A percentile compares a stretch with the other conserved stretches of the same genome.
Conservation (phyloP, 805 yeast species). For the Sugiyamaella boreocaroliniensis region DNA sequence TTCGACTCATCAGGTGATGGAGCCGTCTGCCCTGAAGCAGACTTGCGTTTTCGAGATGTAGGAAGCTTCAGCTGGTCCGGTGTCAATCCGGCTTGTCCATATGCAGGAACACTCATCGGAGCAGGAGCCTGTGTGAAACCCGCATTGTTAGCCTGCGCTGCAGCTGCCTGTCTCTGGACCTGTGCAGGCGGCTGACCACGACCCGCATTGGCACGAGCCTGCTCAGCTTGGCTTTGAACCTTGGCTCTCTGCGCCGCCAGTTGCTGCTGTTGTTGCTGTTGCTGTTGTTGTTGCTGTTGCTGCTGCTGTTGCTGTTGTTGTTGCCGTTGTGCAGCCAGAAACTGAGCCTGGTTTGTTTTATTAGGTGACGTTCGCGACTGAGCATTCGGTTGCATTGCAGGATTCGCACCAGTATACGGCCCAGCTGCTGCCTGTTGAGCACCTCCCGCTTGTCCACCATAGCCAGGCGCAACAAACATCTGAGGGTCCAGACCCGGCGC, state of each 20-base stretch:
- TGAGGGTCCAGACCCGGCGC: not conserved
- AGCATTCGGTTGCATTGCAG: too few relatives aligned
- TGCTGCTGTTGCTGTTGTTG: slow-evolving; percentile 8
- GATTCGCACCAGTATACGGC: too few relatives aligned
- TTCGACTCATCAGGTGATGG: slow-evolving; percentile 17
- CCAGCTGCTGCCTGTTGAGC: too few relatives aligned
- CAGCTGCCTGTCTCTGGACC: slow-evolving; percentile 1
- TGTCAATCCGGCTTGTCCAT: slow-evolving; percentile 21
- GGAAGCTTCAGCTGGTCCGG: slow-evolving; percentile 26
- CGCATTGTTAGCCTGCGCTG: slow-evolving; percentile 12
- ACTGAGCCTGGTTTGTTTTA: not conserved
- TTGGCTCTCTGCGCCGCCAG: not conserved
- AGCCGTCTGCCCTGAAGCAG: slow-evolving; percentile 11
- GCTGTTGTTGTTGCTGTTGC: slow-evolving; percentile 5
- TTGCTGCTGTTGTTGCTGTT: slow-evolving; percentile 3
- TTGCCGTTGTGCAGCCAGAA: slow-evolving; percentile 6
- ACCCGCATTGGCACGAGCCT: not conserved
- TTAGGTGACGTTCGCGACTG: not conserved
- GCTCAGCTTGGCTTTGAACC: slow-evolving; percentile 1
- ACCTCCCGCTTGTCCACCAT: too few relatives aligned
- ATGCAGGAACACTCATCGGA: slow-evolving; percentile 18
- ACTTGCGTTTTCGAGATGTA: slow-evolving; percentile 19
- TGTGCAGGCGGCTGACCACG: not conserved
- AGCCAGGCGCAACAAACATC: not conserved
- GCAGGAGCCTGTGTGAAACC: slow-evolving; percentile 2